phyloP scores from a whole-genome alignment of 2,329 filamentous ascomycete species.

The Aspergillus jensenii region DNA sequence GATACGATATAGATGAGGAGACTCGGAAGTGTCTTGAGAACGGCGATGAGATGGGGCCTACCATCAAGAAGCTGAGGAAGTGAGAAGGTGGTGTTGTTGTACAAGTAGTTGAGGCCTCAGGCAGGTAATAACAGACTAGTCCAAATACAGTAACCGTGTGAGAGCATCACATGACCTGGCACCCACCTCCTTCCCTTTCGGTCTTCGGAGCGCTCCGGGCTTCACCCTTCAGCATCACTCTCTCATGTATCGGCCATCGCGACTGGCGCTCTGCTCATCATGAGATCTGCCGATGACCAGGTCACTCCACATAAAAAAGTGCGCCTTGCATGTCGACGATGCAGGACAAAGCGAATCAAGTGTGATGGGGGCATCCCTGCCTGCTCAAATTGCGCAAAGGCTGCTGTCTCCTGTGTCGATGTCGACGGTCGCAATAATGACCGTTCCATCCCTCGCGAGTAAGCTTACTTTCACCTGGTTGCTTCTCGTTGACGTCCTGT shows the following conservation, averaged over 20 bases:
- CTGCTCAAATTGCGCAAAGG: slow-evolving; percentile 39
- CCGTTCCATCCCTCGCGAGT: slow-evolving; percentile 35
- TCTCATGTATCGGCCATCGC: background rate
- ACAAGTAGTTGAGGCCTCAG: background rate
- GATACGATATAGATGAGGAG: slow-evolving; percentile 37
- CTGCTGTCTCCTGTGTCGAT: slow-evolving; percentile 36
- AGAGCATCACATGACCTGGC: background rate
- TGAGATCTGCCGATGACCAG: background rate
- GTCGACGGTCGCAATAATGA: slow-evolving; percentile 39
- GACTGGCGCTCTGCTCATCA: background rate
- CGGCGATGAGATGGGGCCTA: slow-evolving; percentile 36
- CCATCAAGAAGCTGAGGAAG: slow-evolving; percentile 36
- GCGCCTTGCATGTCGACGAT: slow-evolving; percentile 40
- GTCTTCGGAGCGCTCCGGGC: background rate
- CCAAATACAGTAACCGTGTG: background rate
- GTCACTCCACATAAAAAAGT: slow-evolving; percentile 31
- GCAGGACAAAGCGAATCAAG: slow-evolving; percentile 40
- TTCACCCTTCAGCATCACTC: background rate
- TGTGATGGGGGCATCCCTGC: slow-evolving; percentile 41
- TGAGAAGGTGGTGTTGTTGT: slow-evolving; percentile 9
- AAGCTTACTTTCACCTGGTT: background rate
- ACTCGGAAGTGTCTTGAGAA: slow-evolving; percentile 29
- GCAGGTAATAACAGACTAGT: background rate
- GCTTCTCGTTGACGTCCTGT: background rate
- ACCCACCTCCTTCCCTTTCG: background rate